Conservation (phyloP, 1,139 yeast genomes). For the Pichia norvegensis region DNA sequence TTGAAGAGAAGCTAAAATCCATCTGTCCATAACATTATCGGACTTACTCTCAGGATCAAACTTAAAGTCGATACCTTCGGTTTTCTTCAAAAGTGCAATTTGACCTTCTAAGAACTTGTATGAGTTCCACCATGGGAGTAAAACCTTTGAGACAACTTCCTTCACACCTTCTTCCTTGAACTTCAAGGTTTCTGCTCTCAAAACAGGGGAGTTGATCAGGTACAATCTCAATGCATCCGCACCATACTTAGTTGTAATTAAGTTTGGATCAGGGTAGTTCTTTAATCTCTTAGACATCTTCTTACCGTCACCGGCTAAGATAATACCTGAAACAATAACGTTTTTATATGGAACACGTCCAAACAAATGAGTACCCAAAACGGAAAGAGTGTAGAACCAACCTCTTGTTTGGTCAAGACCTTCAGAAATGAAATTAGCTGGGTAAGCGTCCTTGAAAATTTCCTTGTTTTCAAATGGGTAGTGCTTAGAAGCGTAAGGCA, state of each 20-base stretch:
- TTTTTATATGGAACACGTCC: conserved; percentile 90
- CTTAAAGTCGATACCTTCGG: conserved; percentile 60
- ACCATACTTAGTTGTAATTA: conserved; percentile 81
- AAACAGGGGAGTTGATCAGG: conserved; percentile 93
- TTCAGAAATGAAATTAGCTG: conserved; percentile 96
- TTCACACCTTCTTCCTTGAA: conserved; percentile 98
- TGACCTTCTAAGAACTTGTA: conserved; percentile 95
- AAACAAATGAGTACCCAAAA: conserved; percentile 90
- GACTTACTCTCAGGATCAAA: conserved; percentile 60
- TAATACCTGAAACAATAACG: conserved; percentile 94
- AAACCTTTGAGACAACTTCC: conserved; percentile 91
- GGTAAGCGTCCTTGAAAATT: conserved; percentile 64
- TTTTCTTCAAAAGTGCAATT: conserved; percentile 74
- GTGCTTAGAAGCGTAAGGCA: conserved; percentile 97
- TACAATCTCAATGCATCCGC: conserved; percentile 96
- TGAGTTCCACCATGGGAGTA: conserved; percentile 98
- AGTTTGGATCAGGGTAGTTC: conserved; percentile 92
- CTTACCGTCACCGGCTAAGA: conserved; percentile 95
- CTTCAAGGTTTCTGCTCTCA: conserved; percentile 92
- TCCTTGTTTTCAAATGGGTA: conserved; percentile 89
- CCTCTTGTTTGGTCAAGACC: conserved; percentile 99
- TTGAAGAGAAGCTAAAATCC: conserved; percentile 94
- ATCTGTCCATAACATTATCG: conserved; percentile 90
- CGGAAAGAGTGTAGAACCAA: conserved; percentile 97
- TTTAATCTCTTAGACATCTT: conserved; percentile 98